Evolutionary conservation across 73 alveolate species (phyloP).

Genomic region (Paramecium caudatum): DNA sequence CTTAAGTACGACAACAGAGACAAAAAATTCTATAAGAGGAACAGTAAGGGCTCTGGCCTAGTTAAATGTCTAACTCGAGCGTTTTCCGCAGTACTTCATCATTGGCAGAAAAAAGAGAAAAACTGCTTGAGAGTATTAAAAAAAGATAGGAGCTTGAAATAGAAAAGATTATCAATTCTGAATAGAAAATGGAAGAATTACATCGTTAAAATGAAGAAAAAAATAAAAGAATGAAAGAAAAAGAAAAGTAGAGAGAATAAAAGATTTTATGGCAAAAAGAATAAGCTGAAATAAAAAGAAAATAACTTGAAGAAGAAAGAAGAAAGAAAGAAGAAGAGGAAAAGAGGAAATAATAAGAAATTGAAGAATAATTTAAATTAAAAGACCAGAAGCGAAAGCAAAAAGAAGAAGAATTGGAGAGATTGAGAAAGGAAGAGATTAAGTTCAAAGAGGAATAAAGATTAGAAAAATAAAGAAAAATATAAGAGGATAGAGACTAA

Average conservation of each 20-base stretch:
- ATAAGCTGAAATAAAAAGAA: conserved; percentile 40
- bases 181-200: conserved; percentile 53
- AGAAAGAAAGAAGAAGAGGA: conserved; percentile 50
- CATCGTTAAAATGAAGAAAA: neutral
- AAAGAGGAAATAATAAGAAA: neutral
- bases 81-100: conserved; percentile 35
- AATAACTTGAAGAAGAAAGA: conserved; percentile 59
- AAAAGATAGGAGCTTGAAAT: conserved; percentile 47
- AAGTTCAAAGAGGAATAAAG: conserved; percentile 45
- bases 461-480: neutral
- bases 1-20: conserved; percentile 8
- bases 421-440: conserved; percentile 18
- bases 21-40: conserved; percentile 41
- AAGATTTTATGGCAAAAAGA: neutral
- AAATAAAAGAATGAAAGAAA: conserved; percentile 52
- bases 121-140: neutral
- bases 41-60: conserved; percentile 61
- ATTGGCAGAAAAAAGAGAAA: conserved; percentile 61
- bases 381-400: conserved; percentile 17
- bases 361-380: neutral
- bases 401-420: conserved; percentile 40
- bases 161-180: conserved; percentile 39
- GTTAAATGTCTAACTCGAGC: conserved; percentile 9
- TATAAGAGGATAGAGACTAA: conserved; percentile 10
- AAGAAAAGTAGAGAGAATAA: conserved; percentile 43